These are phyloP conservation scores for Ceratobasidium sp. DNA, from an alignment of 1,284 basidiomycete species.

Conservation along the genomic window DNA sequence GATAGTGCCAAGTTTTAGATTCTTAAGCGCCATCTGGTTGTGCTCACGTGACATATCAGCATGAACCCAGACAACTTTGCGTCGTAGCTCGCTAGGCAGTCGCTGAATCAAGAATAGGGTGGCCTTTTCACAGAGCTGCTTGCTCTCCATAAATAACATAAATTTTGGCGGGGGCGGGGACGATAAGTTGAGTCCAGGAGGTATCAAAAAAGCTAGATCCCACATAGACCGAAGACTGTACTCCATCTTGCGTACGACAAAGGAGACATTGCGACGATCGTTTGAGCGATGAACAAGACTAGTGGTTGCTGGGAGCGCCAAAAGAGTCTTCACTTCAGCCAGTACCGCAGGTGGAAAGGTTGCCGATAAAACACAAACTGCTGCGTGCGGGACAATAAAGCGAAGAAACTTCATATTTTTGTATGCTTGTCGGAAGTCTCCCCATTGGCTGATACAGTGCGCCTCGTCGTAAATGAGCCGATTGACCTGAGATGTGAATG, in stretches of 20 bases:
- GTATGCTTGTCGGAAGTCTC: background rate
- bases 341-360: background rate
- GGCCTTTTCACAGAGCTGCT: slow-evolving; percentile 1
- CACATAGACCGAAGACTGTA: background rate
- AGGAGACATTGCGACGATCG: slow-evolving; percentile 10
- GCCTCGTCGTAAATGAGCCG: background rate
- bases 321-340: background rate
- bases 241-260: background rate
- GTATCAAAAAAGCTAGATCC: slow-evolving; percentile 5
- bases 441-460: background rate
- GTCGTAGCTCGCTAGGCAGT: background rate
- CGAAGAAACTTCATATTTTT: background rate
- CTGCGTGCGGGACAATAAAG: background rate
- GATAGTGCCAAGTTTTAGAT: background rate
- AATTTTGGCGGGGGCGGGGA: background rate
- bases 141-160: slow-evolving; percentile 8
- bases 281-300: slow-evolving; percentile 15
- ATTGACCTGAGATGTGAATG: background rate
- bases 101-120: background rate
- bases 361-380: background rate
- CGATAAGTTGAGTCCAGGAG: background rate
- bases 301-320: background rate
- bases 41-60: slow-evolving; percentile 4
- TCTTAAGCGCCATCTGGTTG: background rate
- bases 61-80: slow-evolving; percentile 24